A percentile compares a stretch with the other conserved stretches of the same genome.
Conservation (phyloP, 108 stramenopile species). For the Skeletonema potamos region DNA sequence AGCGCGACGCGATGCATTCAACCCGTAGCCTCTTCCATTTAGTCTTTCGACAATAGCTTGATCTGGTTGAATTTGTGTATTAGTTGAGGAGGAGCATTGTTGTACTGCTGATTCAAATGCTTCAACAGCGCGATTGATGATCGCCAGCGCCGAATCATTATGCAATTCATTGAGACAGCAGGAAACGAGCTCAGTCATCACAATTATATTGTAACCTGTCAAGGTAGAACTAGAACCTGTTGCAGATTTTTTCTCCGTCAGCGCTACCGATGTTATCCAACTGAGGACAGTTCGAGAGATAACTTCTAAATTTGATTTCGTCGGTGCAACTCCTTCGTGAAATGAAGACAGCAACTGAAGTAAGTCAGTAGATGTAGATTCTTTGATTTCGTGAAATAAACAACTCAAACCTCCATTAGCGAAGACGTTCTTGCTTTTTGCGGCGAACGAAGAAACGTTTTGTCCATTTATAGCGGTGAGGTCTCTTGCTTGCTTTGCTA, state of each 20-base stretch:
- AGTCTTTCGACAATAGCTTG: slow-evolving; percentile 42
- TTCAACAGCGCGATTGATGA: slow-evolving; percentile 17
- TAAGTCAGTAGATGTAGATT: slow-evolving; percentile 44
- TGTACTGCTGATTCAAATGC: slow-evolving; percentile 2
- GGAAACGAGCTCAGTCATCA: slow-evolving; percentile 29
- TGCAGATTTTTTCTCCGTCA: slow-evolving; percentile 7
- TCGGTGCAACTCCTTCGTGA: slow-evolving; percentile 5
- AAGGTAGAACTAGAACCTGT: not conserved
- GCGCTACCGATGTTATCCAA: slow-evolving; percentile 54
- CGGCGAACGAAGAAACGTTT: not conserved
- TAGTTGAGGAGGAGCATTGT: not conserved
- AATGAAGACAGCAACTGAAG: slow-evolving; percentile 40
- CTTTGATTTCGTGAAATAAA: slow-evolving; percentile 38
- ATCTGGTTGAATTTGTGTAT: slow-evolving; percentile 15
- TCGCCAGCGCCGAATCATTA: not conserved
- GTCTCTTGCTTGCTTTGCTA: slow-evolving; percentile 27
- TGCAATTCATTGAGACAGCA: slow-evolving; percentile 23
- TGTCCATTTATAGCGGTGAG: not conserved
- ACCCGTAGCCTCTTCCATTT: slow-evolving; percentile 59
- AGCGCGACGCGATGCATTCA: slow-evolving; percentile 71
- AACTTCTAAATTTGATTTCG: slow-evolving; percentile 42
- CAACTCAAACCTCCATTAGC: slow-evolving; percentile 37
- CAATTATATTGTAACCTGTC: slow-evolving; percentile 4
- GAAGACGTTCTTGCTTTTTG: slow-evolving; percentile 12
- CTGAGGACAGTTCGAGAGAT: slow-evolving; percentile 48